Evolutionary conservation across 495 filamentous ascomycete genomes (phyloP).

Genomic region (Aspergillus affinis): DNA sequence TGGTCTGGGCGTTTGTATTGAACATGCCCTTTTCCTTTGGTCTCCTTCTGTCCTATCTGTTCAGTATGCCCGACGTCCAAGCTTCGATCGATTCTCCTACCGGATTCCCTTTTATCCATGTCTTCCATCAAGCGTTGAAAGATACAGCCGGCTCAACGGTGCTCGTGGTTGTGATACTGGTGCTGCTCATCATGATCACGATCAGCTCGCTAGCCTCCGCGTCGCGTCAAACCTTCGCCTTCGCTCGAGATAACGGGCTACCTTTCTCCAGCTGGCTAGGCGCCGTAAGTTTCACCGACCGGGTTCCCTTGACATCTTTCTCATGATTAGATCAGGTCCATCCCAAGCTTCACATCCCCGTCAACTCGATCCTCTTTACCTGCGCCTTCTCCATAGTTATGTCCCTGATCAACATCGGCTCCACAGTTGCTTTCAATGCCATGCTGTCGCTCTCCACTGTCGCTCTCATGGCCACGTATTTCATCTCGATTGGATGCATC

Average conservation of each 20-base stretch:
- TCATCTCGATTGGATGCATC: slow-evolving; percentile 40
- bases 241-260: slow-evolving; percentile 52
- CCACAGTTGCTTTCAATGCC: slow-evolving; percentile 43
- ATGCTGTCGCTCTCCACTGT: slow-evolving; percentile 43
- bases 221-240: slow-evolving; percentile 49
- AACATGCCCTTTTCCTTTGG: slow-evolving; percentile 44
- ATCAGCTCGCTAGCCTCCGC: slow-evolving; percentile 41
- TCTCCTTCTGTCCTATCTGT: slow-evolving; percentile 47
- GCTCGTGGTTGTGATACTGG: slow-evolving; percentile 39
- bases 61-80: slow-evolving; percentile 41
- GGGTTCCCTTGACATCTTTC: neutral
- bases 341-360: slow-evolving; percentile 46
- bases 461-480: slow-evolving; percentile 43
- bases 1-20: slow-evolving; percentile 43
- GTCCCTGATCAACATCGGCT: slow-evolving; percentile 46
- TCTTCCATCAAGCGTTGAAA: slow-evolving; percentile 33
- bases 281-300: slow-evolving; percentile 8
- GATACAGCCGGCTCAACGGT: slow-evolving; percentile 31
- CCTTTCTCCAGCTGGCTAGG: slow-evolving; percentile 35
- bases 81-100: slow-evolving; percentile 32
- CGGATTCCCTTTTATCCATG: slow-evolving; percentile 39
- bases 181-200: slow-evolving; percentile 41
- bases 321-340: slow-evolving; percentile 27
- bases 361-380: slow-evolving; percentile 37
- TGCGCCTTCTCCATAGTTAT: slow-evolving; percentile 10